phyloP scores from a whole-genome alignment of 805 yeast species.

The Wickerhamomyces alni region DNA sequence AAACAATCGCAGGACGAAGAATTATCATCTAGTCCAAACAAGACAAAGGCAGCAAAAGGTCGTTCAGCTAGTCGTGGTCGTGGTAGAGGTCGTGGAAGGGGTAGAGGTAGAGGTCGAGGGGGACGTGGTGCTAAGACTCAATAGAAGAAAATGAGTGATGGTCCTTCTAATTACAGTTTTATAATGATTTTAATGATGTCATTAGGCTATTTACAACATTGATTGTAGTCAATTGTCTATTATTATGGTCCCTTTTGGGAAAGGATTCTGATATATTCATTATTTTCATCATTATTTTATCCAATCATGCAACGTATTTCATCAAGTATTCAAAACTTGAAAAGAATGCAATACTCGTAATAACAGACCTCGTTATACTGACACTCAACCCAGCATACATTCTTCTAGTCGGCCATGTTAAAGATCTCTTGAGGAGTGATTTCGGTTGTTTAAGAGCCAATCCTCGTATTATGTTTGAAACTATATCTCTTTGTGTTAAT shows the following conservation, averaged over 20 bases:
- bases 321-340: constrained; percentile 63
- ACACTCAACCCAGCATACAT: constrained; percentile 78
- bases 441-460: constrained; percentile 37
- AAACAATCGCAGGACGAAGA: neutral
- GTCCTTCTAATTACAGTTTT: no score
- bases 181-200: no score
- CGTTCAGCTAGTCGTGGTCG: neutral
- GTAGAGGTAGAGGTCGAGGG: neutral
- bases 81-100: neutral
- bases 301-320: constrained; percentile 40
- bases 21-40: no score
- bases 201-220: neutral
- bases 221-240: neutral
- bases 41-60: constrained; percentile 3
- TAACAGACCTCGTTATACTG: constrained; percentile 61
- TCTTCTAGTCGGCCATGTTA: constrained; percentile 36
- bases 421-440: constrained; percentile 28
- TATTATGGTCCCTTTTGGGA: no score
- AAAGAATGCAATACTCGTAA: constrained; percentile 73
- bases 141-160: no score
- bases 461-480: constrained; percentile 56
- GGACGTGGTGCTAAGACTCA: neutral
- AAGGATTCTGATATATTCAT: no score
- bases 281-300: no score
- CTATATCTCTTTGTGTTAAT: constrained; percentile 66